Evolutionary conservation across 1,139 yeast species (phyloP).

Genomic region (Geotrichum candidum): DNA sequence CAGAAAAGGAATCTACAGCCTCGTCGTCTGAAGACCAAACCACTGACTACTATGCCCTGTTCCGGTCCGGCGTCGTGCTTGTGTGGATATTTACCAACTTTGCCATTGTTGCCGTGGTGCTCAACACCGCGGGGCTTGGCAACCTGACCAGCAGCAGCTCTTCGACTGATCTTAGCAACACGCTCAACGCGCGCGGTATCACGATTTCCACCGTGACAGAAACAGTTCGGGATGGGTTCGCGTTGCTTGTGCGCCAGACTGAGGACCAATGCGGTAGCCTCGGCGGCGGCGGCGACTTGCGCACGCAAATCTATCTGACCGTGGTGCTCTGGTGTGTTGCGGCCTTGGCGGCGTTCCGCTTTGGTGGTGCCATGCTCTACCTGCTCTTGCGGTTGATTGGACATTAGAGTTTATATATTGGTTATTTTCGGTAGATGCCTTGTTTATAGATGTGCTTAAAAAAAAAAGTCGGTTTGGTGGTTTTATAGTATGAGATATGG

Average conservation of each 20-base stretch:
- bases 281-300: conserved; percentile 26
- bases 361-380: conserved; percentile 44
- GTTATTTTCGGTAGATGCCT: too few species aligned
- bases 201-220: conserved; percentile 1
- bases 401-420: conserved; percentile 17
- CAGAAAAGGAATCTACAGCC: conserved; percentile 26
- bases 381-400: conserved; percentile 32
- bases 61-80: conserved; percentile 73
- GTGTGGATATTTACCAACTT: conserved; percentile 72
- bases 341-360: conserved; percentile 62
- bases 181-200: background rate
- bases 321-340: conserved; percentile 79
- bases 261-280: conserved; percentile 23
- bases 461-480: too few species aligned
- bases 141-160: conserved; percentile 22
- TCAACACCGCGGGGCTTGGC: conserved; percentile 58
- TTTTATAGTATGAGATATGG: too few species aligned
- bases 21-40: conserved; percentile 26
- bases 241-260: conserved; percentile 9
- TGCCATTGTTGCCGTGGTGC: conserved; percentile 58
- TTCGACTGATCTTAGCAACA: conserved; percentile 22
- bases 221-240: conserved; percentile 7
- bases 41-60: conserved; percentile 66
- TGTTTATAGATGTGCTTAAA: too few species aligned
- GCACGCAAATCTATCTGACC: conserved; percentile 50